Conservation (phyloP, 2,329 filamentous ascomycete genomes). For the Penicillium corylophilum region DNA sequence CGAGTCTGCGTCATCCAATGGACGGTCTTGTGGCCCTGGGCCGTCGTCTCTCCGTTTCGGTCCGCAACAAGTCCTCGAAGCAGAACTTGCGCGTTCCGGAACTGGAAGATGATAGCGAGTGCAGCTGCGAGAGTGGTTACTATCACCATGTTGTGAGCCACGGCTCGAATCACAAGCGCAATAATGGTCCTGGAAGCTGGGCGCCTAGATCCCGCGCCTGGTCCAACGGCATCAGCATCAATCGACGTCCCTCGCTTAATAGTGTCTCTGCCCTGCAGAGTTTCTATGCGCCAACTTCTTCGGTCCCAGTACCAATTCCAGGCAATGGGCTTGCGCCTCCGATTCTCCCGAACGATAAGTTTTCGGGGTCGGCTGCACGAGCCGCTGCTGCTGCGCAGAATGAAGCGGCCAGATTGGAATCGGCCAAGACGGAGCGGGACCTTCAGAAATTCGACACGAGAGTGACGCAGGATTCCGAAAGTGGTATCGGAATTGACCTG, state of each 20-base stretch:
- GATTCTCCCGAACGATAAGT: constrained; percentile 40
- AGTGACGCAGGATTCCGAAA: constrained; percentile 46
- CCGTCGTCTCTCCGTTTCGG: constrained; percentile 41
- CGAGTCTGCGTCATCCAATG: constrained; percentile 42
- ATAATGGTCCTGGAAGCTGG: constrained; percentile 24
- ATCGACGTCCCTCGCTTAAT: constrained; percentile 38
- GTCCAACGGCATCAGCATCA: constrained; percentile 31
- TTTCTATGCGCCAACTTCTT: constrained; percentile 33
- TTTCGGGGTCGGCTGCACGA: constrained; percentile 46
- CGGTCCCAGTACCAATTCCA: constrained; percentile 34
- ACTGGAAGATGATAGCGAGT: constrained; percentile 17
- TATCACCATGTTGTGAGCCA: constrained; percentile 16
- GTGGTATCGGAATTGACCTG: constrained; percentile 50
- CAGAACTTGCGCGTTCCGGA: constrained; percentile 20
- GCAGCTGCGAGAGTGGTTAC: constrained; percentile 2
- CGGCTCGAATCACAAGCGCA: constrained; percentile 16
- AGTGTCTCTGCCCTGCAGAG: constrained; percentile 35
- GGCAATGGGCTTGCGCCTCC: constrained; percentile 40
- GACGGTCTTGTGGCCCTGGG: constrained; percentile 43
- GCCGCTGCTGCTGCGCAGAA: constrained; percentile 53
- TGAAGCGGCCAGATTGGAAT: constrained; percentile 27
- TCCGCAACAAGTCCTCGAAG: constrained; percentile 40
- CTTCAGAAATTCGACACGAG: constrained; percentile 32
- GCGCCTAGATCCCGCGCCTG: constrained; percentile 26
- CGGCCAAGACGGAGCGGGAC: constrained; percentile 33